phyloP scores from a whole-genome alignment of 23 red algal genomes.

The Gracilariopsis chorda region DNA sequence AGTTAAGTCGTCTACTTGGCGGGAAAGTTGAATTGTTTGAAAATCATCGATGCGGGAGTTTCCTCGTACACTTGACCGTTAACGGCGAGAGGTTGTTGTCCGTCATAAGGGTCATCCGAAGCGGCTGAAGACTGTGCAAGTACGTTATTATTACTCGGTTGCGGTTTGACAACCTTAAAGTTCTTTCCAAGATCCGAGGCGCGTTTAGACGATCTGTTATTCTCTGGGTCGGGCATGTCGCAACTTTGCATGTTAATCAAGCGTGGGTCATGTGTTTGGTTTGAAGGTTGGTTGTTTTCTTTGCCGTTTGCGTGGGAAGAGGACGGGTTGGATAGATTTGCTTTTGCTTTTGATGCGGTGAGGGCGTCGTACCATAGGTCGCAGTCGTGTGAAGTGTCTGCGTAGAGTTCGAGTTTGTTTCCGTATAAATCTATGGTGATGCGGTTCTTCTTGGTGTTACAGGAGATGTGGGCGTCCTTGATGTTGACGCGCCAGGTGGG shows the following conservation, averaged over 20 bases:
- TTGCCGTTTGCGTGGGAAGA: background rate
- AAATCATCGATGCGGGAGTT: slow-evolving; percentile 54
- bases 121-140: background rate
- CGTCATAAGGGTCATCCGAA: background rate
- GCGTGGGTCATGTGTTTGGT: background rate
- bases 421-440: slow-evolving; percentile 24
- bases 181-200: slow-evolving; percentile 3
- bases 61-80: slow-evolving; percentile 36
- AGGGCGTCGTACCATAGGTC: slow-evolving; percentile 35
- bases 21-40: slow-evolving; percentile 54
- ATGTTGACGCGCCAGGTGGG: slow-evolving; percentile 51
- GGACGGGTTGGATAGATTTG: background rate
- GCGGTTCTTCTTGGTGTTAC: background rate
- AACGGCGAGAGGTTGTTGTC: background rate
- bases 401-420: slow-evolving; percentile 24
- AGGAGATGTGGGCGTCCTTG: slow-evolving; percentile 15
- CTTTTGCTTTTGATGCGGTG: background rate
- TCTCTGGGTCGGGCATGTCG: background rate
- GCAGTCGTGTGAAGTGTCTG: slow-evolving; percentile 5
- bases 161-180: slow-evolving; percentile 47
- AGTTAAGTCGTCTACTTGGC: background rate
- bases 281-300: background rate
- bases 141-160: background rate
- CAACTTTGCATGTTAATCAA: background rate
- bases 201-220: background rate